Conservation (phyloP, 2,329 filamentous ascomycete genomes). For the Aspergillus hiratsukae region DNA sequence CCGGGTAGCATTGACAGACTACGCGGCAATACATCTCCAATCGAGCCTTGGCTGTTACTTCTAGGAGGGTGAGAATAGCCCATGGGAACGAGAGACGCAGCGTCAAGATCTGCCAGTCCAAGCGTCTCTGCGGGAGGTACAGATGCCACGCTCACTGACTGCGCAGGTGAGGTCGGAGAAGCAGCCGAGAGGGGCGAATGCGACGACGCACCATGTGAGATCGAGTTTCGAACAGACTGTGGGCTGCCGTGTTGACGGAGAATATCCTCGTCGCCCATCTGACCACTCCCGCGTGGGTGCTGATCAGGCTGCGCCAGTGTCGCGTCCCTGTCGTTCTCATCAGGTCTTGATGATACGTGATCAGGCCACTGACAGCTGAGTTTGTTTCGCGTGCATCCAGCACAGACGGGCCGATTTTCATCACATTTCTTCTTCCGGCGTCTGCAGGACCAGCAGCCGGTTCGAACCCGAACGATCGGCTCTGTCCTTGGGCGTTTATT, state of each 20-base stretch:
- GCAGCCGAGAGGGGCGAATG: neutral
- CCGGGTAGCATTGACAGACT: conserved; percentile 27
- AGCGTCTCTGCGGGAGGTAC: neutral
- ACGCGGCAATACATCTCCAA: conserved; percentile 19
- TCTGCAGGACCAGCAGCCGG: conserved; percentile 30
- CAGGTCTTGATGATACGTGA: conserved; percentile 7
- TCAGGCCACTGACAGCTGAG: conserved; percentile 25
- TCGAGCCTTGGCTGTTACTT: neutral
- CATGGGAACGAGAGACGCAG: neutral
- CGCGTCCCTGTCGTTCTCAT: neutral
- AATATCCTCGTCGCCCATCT: neutral
- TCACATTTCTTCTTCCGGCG: conserved; percentile 34
- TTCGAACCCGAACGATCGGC: conserved; percentile 28
- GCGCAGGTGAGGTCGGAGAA: neutral
- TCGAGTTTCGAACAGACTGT: neutral
- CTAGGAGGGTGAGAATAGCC: neutral
- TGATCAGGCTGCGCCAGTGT: neutral
- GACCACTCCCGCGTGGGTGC: neutral
- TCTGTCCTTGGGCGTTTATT: conserved; percentile 21
- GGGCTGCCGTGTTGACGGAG: neutral
- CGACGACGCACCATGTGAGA: neutral
- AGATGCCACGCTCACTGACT: neutral
- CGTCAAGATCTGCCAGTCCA: neutral
- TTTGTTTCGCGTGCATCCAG: conserved; percentile 26
- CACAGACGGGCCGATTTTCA: conserved; percentile 31